Evolutionary conservation across 306 rosid genomes (phyloP).

Genomic region (Gastrolobium villosum): DNA sequence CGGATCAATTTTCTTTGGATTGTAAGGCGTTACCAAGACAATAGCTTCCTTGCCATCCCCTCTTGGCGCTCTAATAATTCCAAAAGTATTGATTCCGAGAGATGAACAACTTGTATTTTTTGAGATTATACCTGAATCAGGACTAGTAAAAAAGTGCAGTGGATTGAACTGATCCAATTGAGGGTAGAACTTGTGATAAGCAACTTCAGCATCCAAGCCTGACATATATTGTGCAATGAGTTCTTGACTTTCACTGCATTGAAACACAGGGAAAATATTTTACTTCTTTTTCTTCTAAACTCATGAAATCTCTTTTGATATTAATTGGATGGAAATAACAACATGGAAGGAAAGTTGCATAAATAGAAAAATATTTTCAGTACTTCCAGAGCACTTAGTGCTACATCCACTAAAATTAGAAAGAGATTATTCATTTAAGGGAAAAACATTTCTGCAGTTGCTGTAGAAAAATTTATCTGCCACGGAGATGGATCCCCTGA

Average conservation of each 20-base stretch:
- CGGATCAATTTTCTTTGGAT: conserved; percentile 57
- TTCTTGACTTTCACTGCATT: conserved; percentile 73
- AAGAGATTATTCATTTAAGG: no score
- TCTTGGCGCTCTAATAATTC: conserved; percentile 92
- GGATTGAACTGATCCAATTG: conserved; percentile 72
- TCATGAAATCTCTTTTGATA: neutral
- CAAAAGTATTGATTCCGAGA: conserved; percentile 75
- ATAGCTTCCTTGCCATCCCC: conserved; percentile 99
- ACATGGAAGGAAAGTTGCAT: neutral
- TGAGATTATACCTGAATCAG: conserved; percentile 64
- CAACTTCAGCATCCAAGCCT: conserved; percentile 83
- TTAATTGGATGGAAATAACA: neutral
- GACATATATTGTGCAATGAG: conserved; percentile 77
- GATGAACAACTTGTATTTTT: conserved; percentile 73
- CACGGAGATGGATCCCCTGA: no score
- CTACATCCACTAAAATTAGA: no score
- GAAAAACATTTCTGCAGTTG: no score
- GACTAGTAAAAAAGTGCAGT: conserved; percentile 79
- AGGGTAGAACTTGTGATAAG: conserved; percentile 79
- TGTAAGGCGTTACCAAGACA: conserved; percentile 90
- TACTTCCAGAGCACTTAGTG: no score
- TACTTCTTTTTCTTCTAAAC: conserved; percentile 19
- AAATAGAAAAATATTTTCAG: no score
- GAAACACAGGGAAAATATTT: conserved; percentile 25
- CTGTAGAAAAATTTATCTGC: no score